These are phyloP conservation scores for Rhizopogon parksii DNA, from an alignment of 1,284 basidiomycete genomes.

Conservation along the genomic window DNA sequence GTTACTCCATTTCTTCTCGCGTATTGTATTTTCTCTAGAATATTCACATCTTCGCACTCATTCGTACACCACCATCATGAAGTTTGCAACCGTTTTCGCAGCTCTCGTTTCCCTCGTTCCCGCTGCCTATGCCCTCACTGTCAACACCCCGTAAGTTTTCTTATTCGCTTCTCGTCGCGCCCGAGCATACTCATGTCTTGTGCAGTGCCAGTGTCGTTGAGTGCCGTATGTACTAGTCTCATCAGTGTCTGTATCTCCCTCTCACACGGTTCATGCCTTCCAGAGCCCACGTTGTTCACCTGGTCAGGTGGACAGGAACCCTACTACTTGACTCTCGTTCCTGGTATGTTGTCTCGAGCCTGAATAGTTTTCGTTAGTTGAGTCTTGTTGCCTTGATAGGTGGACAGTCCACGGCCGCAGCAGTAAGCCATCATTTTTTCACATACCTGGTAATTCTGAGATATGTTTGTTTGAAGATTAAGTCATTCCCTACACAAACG, in stretches of 20 bases:
- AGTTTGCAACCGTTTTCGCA: constrained; percentile 38
- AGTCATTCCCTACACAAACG: constrained; percentile 43
- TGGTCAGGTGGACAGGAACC: constrained; percentile 55
- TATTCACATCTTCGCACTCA: constrained; percentile 15
- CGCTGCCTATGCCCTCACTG: constrained; percentile 41
- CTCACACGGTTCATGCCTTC: neutral
- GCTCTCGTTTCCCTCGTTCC: constrained; percentile 42
- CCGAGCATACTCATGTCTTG: neutral
- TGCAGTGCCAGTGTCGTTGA: constrained; percentile 36
- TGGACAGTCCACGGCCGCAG: constrained; percentile 46
- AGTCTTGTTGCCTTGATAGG: constrained; percentile 28
- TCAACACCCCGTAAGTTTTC: constrained; percentile 64
- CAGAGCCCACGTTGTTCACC: constrained; percentile 53
- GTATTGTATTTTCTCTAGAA: constrained; percentile 10
- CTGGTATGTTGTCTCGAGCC: constrained; percentile 36
- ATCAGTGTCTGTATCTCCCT: neutral
- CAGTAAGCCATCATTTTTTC: constrained; percentile 34
- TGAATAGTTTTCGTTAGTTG: neutral
- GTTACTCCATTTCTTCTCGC: constrained; percentile 2
- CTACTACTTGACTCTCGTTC: constrained; percentile 62
- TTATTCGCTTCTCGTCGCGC: constrained; percentile 11
- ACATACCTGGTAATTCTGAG: neutral
- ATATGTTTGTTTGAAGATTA: constrained; percentile 33
- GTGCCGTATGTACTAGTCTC: constrained; percentile 42
- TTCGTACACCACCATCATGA: constrained; percentile 38